Evolutionary conservation across 148 eudicot species (phyloP), one percentile per base, ranked within the genome.

Genomic region (Chenopodium suecicum): DNA sequence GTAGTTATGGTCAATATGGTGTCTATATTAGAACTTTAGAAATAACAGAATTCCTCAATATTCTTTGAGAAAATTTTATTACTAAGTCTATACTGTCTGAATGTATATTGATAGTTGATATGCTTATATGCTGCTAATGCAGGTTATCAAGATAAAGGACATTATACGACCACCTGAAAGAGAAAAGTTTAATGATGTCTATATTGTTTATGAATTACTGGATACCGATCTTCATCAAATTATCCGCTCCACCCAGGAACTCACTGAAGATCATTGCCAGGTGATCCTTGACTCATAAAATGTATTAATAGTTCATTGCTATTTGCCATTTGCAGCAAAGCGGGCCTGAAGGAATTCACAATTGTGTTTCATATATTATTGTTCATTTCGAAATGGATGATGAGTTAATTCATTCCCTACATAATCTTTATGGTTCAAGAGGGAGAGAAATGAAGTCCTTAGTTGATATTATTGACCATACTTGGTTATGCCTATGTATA

Each of bases 151-250:
- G 76, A 88, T 88, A 68, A 83, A 54, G 73, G 88, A 86, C 75
- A 80, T 88, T 79, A 84, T 88, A 86, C 67, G 83, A 69, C 90
- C 90, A 10, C 90, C 88, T 77, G 86, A 79, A 11, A 86, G 77
- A 72, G 87, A 86, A 44, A 81, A 82, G 80, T 88, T 88, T 68
- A 79, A 82, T 68, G 90, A 88, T 82, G 90, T 88, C 44, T 88
- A 88, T 83, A 86, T 91, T 82, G 88, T 86, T n/a, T 86, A 89
- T 86, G 94, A 88, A 67, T 83, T 94, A 72, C 84, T 87, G 91
- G 95, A 94, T 84, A 93, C 98, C 44, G 98, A 95, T 92, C 87
- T 95, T 78, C 95, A 95, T 86, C 97, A 95, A 77, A 91, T 95
- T 25, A 95, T 93, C 81, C 86, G 90, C 74, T 95, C 98, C 54